phyloP scores from a whole-genome alignment of 371 early-diverging fungal species.

The Apophysomyces trapeziformis region DNA sequence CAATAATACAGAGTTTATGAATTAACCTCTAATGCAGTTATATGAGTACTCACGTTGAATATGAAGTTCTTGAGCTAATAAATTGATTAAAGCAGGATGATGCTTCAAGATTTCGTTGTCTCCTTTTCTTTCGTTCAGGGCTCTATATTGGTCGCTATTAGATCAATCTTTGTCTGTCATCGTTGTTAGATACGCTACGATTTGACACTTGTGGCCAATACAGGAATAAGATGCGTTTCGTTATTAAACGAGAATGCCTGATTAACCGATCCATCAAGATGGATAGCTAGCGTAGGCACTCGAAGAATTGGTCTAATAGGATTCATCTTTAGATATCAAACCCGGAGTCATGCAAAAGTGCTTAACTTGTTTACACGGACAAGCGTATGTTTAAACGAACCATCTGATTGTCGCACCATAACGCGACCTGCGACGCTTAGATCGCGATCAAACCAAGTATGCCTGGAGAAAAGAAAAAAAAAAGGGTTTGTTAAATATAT shows the following conservation, averaged over 20 bases:
- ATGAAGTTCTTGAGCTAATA: slow-evolving; percentile 71
- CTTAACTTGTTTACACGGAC: slow-evolving; percentile 72
- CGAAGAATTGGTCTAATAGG: slow-evolving; percentile 75
- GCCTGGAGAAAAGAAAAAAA: slow-evolving; percentile 23
- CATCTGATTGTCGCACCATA: slow-evolving; percentile 74
- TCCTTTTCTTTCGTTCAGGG: slow-evolving; percentile 15
- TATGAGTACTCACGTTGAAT: slow-evolving; percentile 32
- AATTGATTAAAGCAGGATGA: slow-evolving; percentile 74
- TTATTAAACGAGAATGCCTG: slow-evolving; percentile 91
- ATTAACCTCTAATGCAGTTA: neutral
- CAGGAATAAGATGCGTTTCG: slow-evolving; percentile 87
- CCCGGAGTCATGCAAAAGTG: neutral
- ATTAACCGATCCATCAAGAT: slow-evolving; percentile 81
- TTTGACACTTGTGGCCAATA: slow-evolving; percentile 77
- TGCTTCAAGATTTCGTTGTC: slow-evolving; percentile 47
- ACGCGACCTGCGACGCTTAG: slow-evolving; percentile 93
- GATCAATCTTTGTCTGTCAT: neutral
- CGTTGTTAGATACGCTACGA: slow-evolving; percentile 33
- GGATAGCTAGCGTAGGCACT: slow-evolving; percentile 93
- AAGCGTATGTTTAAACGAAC: slow-evolving; percentile 68
- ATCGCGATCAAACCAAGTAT: slow-evolving; percentile 98
- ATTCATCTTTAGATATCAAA: neutral
- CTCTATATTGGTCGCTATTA: neutral
- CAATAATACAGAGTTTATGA: neutral
- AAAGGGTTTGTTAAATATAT: no score